A percentile compares a stretch with the other conserved stretches of the same genome.
phyloP scores from a whole-genome alignment of 2,329 filamentous ascomycete species.

The Calonectria ilicicola region DNA sequence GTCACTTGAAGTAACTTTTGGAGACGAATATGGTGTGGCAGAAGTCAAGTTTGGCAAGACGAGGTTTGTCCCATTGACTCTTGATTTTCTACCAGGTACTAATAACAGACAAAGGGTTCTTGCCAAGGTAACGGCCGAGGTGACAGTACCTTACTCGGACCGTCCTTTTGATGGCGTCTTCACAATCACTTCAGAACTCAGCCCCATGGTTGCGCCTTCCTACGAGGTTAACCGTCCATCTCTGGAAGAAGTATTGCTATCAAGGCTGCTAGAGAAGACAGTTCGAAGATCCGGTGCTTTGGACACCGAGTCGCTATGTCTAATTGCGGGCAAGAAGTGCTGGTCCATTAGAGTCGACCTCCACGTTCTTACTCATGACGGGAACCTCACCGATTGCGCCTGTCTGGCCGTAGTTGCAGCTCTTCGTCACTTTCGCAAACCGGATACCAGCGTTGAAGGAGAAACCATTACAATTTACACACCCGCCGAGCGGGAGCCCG shows the following conservation, averaged over 20 bases:
- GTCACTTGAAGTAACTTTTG: slow-evolving; percentile 81
- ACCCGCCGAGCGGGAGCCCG: slow-evolving; percentile 86
- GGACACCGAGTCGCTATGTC: slow-evolving; percentile 95
- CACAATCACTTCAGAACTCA: slow-evolving; percentile 90
- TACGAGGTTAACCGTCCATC: slow-evolving; percentile 89
- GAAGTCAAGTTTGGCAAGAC: slow-evolving; percentile 93
- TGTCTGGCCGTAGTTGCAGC: slow-evolving; percentile 91
- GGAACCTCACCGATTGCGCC: slow-evolving; percentile 86
- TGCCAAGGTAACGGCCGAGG: slow-evolving; percentile 87
- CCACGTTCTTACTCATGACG: slow-evolving; percentile 91
- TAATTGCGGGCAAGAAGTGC: slow-evolving; percentile 89
- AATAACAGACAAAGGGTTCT: slow-evolving; percentile 70
- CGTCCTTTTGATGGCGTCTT: slow-evolving; percentile 96
- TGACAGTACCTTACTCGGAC: slow-evolving; percentile 86
- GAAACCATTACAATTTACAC: slow-evolving; percentile 88
- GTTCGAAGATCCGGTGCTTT: slow-evolving; percentile 91
- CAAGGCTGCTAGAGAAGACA: slow-evolving; percentile 92
- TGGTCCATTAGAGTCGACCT: slow-evolving; percentile 93
- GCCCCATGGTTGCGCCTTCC: slow-evolving; percentile 89
- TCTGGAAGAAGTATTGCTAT: slow-evolving; percentile 86
- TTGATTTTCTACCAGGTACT: slow-evolving; percentile 7
- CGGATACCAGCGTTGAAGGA: slow-evolving; percentile 88
- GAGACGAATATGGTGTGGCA: slow-evolving; percentile 90
- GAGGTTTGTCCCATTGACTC: slow-evolving; percentile 64
- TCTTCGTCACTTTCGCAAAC: slow-evolving; percentile 89